Base-by-base conservation (phyloP, 2,329 filamentous ascomycete genomes). In the Pseudonectria buxi region DNA sequence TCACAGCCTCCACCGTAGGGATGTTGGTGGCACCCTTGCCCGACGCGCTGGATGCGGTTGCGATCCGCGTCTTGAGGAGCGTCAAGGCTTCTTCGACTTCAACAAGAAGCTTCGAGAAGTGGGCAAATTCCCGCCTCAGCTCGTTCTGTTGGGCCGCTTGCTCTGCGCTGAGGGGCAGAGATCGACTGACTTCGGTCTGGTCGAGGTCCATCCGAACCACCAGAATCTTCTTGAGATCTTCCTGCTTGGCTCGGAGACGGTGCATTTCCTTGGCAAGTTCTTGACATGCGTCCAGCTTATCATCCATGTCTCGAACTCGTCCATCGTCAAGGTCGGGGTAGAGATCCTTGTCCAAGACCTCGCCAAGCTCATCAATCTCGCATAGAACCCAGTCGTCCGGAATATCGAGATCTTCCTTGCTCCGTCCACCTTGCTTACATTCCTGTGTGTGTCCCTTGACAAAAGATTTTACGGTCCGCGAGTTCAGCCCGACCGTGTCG, bases 1-100 rank as follows among this genome's bases (percentile, higher is more conserved):
- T 82, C 14, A 98, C 86, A 1, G 87, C 86, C 50, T 95, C 92
- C 9, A 95, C 86, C 0, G 89, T 95, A 0, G 92, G 92, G 4
- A 81, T 75, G 33, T 72, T 69, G 10, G 61, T 53, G 14, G 53
- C 58, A 6, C 62, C 61, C 37, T 62, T 72, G 46, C 67, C 72
- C 28, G 65, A 64, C 3, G 66, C 57, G 32, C 66, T 67, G 13
- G 71, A 72, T 7, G 71, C 69, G 2, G 74, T 64, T 1, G 83
- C 81, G 13, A 95, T 71, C 49, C 81, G 84, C 3, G 88, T 83
- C 51, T 85, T 85, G 18, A 96, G 75, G 31, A 95, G 57, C 5
- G 83, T 82, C 16, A 94, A 67, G 4, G 76, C 79, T 58, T 94
- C 83, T 63, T 98, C 92, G 1, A 83, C 76, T 41, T 92, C 79